A percentile compares a stretch with the other conserved stretches of the same genome.
These are phyloP conservation scores for Coniella vitis DNA, from an alignment of 2,329 filamentous ascomycete species.

Conservation along the genomic window DNA sequence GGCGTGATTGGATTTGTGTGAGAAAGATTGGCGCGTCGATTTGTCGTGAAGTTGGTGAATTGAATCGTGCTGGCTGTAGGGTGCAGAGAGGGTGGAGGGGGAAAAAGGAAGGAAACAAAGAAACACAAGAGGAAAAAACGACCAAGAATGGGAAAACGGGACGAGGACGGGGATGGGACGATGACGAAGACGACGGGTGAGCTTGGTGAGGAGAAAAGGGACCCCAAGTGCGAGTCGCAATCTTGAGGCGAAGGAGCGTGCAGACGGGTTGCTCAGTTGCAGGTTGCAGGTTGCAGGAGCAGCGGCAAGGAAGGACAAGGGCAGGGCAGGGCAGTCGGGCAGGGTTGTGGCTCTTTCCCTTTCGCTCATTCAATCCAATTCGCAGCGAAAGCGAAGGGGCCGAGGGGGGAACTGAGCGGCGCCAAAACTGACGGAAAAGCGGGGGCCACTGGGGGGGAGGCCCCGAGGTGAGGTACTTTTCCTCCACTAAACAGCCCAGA, in stretches of 20 bases:
- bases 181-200: neutral
- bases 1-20: neutral
- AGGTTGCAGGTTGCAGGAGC: neutral
- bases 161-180: neutral
- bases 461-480: no score
- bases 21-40: neutral
- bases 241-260: constrained; percentile 3
- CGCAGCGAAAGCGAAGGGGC: neutral
- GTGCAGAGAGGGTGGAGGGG: neutral
- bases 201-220: neutral
- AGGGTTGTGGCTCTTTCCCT: no score
- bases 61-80: neutral
- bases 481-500: no score
- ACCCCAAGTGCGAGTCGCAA: neutral
- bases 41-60: neutral
- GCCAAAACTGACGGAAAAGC: neutral
- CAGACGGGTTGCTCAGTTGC: no score
- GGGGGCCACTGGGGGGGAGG: no score
- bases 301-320: neutral
- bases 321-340: neutral
- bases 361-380: no score
- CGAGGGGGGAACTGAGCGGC: neutral
- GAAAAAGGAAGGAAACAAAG: neutral
- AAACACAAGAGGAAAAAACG: neutral
- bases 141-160: neutral